Conservation (phyloP, 2,329 filamentous ascomycete genomes). For the Verticillium tricorpus region DNA sequence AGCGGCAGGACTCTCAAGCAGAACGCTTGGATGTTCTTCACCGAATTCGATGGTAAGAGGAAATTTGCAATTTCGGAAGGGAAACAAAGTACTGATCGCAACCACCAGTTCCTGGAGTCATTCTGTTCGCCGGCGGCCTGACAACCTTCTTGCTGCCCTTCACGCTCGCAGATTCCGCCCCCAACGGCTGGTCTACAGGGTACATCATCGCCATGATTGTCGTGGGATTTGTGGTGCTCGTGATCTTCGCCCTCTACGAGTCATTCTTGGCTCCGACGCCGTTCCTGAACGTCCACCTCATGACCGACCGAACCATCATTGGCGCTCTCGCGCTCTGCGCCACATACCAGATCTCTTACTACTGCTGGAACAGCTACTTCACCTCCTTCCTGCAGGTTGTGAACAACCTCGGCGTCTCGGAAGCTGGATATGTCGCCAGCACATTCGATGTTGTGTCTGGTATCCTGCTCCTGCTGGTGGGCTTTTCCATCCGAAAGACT, state of each 20-base stretch:
- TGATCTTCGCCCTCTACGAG: conserved; percentile 54
- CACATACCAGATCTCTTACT: conserved; percentile 39
- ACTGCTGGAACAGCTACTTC: conserved; percentile 49
- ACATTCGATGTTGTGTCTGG: conserved; percentile 48
- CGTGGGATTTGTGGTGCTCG: conserved; percentile 53
- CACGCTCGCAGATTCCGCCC: conserved; percentile 44
- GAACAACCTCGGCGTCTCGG: conserved; percentile 32
- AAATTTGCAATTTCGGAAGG: background rate
- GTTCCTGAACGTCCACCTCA: conserved; percentile 49
- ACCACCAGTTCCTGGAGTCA: conserved; percentile 41
- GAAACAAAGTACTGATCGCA: background rate
- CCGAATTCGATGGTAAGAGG: conserved; percentile 51
- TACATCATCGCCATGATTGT: conserved; percentile 58
- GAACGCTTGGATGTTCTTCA: conserved; percentile 42
- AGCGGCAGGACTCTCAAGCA: conserved; percentile 38
- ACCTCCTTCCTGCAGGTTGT: conserved; percentile 53
- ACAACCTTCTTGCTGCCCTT: conserved; percentile 62
- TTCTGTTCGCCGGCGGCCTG: conserved; percentile 53
- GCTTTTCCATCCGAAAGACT: conserved; percentile 38
- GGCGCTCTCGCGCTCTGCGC: conserved; percentile 45
- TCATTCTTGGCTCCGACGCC: conserved; percentile 50
- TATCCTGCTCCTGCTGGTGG: conserved; percentile 42
- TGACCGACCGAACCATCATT: conserved; percentile 46
- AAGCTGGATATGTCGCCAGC: conserved; percentile 42
- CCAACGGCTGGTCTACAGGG: conserved; percentile 44